Conservation (phyloP, 1,284 basidiomycete genomes). For the Leccinum huronense region DNA sequence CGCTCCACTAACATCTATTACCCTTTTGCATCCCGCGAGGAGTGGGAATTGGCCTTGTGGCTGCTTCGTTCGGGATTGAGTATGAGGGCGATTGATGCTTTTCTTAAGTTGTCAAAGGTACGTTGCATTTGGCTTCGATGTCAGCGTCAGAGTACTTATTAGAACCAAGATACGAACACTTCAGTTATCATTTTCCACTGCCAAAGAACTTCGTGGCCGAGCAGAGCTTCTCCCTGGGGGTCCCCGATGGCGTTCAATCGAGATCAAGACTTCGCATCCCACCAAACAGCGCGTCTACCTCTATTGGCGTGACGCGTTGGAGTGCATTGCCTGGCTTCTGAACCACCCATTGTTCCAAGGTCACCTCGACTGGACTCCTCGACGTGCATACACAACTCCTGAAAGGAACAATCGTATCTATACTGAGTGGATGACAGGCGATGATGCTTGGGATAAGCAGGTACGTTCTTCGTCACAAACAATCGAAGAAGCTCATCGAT, state of each 20-base stretch:
- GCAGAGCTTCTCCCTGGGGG: constrained; percentile 12
- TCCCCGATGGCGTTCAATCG: constrained; percentile 5
- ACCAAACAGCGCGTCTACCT: constrained; percentile 1
- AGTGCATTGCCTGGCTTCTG: constrained; percentile 10
- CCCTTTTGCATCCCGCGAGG: neutral
- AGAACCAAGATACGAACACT: neutral
- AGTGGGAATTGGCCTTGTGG: constrained; percentile 6
- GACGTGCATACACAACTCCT: constrained; percentile 1
- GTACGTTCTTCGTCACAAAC: neutral
- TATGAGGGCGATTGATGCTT: constrained; percentile 1
- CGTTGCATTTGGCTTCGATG: neutral
- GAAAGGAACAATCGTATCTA: neutral
- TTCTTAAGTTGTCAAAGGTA: neutral
- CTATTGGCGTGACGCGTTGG: constrained; percentile 8
- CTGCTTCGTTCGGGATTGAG: constrained; percentile 3
- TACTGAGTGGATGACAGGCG: constrained; percentile 4
- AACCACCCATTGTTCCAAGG: constrained; percentile 9
- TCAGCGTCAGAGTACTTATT: neutral
- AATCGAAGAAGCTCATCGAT: neutral
- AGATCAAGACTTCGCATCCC: constrained; percentile 1
- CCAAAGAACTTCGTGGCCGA: constrained; percentile 1
- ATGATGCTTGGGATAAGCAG: constrained; percentile 14
- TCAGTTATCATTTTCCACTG: constrained; percentile 8
- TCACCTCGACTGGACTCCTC: constrained; percentile 6
- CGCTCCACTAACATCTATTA: constrained; percentile 1